Evolutionary conservation across 208 protist genomes (phyloP).

Genomic region (Crithidia expoeki): DNA sequence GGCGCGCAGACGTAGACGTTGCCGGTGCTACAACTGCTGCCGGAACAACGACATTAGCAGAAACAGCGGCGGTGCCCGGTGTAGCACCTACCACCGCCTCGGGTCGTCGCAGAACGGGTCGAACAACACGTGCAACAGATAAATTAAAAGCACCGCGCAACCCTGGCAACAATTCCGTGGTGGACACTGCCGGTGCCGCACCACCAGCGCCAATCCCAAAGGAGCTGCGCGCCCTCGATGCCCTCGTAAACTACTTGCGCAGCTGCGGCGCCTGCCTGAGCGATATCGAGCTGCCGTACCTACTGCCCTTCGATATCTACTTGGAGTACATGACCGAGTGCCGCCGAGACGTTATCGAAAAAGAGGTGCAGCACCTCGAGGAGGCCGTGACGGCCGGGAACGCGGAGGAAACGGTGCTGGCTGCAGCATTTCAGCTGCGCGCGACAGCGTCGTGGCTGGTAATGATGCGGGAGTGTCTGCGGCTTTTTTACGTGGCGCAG

Average conservation of each 20-base stretch:
- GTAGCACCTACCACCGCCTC: background rate
- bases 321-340: constrained; percentile 23
- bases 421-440: constrained; percentile 41
- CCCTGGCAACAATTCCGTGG: background rate
- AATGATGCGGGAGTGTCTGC: constrained; percentile 81
- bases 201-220: constrained; percentile 14
- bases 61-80: background rate
- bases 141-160: background rate
- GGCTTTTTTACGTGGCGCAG: constrained; percentile 75
- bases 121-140: background rate
- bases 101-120: background rate
- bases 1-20: constrained; percentile 9
- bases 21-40: background rate
- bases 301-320: constrained; percentile 89
- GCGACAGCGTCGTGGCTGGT: constrained; percentile 71
- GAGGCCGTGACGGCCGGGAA: background rate
- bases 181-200: background rate
- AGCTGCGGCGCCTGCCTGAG: constrained; percentile 77
- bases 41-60: background rate
- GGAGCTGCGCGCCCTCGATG: constrained; percentile 49
- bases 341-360: constrained; percentile 1
- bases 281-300: constrained; percentile 68
- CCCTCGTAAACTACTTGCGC: constrained; percentile 74
- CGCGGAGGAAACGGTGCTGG: constrained; percentile 13
- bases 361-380: constrained; percentile 4